Percentiles rank a stretch among this genome's conserved stretches.
Conservation (phyloP, 768 basidiomycete genomes). For the Wakefieldia striispora region DNA sequence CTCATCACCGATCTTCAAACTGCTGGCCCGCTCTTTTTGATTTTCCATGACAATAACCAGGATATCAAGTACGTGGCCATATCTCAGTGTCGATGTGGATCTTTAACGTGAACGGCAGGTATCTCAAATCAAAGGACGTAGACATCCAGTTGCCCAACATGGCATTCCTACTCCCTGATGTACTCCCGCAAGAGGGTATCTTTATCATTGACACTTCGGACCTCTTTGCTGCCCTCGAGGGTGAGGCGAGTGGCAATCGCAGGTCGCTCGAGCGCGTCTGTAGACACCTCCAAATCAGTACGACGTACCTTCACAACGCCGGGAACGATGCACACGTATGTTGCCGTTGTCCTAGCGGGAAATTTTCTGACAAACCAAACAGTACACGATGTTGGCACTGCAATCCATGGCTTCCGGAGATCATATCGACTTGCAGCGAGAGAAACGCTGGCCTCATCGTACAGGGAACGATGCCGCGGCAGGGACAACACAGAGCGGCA, state of each 20-base stretch:
- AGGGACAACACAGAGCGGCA: conserved; percentile 21
- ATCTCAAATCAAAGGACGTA: conserved; percentile 49
- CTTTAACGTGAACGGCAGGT: conserved; percentile 36
- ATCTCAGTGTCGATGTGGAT: neutral
- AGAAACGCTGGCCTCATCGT: conserved; percentile 74
- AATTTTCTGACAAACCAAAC: conserved; percentile 1
- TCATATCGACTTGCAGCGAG: conserved; percentile 71
- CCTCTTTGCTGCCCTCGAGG: conserved; percentile 73
- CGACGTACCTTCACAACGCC: conserved; percentile 70
- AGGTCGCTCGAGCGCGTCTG: conserved; percentile 61
- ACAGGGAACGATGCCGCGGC: conserved; percentile 26
- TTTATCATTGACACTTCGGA: conserved; percentile 74
- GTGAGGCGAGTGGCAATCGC: conserved; percentile 50
- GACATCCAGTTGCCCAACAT: conserved; percentile 52
- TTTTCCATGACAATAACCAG: conserved; percentile 77
- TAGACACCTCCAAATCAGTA: conserved; percentile 56
- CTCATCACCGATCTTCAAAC: conserved; percentile 40
- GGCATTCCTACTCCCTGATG: conserved; percentile 57
- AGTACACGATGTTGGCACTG: conserved; percentile 72
- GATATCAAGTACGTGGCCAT: conserved; percentile 61
- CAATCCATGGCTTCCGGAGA: conserved; percentile 73
- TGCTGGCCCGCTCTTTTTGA: conserved; percentile 65
- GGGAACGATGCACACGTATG: conserved; percentile 84
- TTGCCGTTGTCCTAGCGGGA: neutral
- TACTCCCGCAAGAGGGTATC: conserved; percentile 47